Evolutionary conservation across 331 rosid genomes (phyloP).

Genomic region (Quercus lobata): DNA sequence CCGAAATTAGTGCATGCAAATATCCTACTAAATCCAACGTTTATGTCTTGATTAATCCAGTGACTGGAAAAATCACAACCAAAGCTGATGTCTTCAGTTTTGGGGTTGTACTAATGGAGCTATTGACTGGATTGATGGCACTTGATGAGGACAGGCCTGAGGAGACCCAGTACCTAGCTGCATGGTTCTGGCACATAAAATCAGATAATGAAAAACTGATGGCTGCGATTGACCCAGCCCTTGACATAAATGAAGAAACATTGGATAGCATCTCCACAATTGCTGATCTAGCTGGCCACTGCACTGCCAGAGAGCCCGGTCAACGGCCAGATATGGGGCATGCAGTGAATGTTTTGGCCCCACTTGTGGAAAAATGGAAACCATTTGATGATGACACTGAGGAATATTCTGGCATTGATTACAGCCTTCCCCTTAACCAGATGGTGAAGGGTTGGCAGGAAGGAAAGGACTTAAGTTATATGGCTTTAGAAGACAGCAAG

Average conservation of each 20-base stretch:
- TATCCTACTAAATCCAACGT: conserved; percentile 25
- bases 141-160: conserved; percentile 83
- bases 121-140: conserved; percentile 87
- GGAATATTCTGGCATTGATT: conserved; percentile 85
- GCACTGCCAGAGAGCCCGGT: conserved; percentile 91
- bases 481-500: conserved; percentile 77
- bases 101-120: conserved; percentile 94
- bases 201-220: conserved; percentile 72
- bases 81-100: conserved; percentile 96
- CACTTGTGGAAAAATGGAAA: conserved; percentile 93
- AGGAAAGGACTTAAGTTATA: conserved; percentile 68
- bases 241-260: conserved; percentile 70
- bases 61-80: conserved; percentile 97
- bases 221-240: conserved; percentile 75
- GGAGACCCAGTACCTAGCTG: conserved; percentile 86
- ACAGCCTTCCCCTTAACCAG: conserved; percentile 83
- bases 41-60: conserved; percentile 41
- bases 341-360: conserved; percentile 74
- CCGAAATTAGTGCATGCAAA: not conserved
- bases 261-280: conserved; percentile 57
- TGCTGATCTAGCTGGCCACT: conserved; percentile 91
- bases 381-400: conserved; percentile 68
- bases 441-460: conserved; percentile 99
- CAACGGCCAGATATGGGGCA: conserved; percentile 97
- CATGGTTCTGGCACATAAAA: conserved; percentile 96